A percentile compares a stretch with the other conserved stretches of the same genome.
Evolutionary conservation across 1,284 basidiomycete species (phyloP).

Genomic region (Rhodotorula sp.): DNA sequence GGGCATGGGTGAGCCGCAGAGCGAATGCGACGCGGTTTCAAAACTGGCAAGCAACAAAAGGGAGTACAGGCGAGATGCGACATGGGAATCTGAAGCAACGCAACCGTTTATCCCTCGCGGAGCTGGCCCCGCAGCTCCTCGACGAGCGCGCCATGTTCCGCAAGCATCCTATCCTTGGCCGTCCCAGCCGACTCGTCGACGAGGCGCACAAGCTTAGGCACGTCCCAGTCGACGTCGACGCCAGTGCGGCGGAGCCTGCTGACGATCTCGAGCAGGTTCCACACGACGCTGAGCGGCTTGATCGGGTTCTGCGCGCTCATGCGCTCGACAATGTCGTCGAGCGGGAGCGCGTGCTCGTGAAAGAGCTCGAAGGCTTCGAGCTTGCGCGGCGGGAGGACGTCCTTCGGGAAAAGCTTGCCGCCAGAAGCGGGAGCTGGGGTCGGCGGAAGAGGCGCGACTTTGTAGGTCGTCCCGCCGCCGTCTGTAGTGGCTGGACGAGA

Average conservation of each 20-base stretch:
- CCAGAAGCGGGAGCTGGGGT: background rate
- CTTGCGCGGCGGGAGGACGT: constrained; percentile 17
- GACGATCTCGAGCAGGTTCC: constrained; percentile 18
- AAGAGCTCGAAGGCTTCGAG: constrained; percentile 27
- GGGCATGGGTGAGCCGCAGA: background rate
- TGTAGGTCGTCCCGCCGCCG: background rate
- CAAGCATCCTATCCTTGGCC: background rate
- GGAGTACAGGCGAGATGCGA: background rate
- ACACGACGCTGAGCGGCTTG: constrained; percentile 20
- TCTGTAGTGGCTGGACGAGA: background rate
- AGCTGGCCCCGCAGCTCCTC: background rate
- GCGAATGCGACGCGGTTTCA: background rate
- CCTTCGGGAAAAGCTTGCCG: background rate
- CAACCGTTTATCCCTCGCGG: background rate
- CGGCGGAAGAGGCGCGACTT: background rate
- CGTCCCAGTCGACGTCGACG: constrained; percentile 12
- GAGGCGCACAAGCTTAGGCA: background rate
- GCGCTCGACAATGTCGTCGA: background rate
- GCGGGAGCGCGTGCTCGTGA: constrained; percentile 7
- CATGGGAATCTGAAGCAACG: too few relatives aligned
- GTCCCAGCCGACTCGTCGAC: background rate
- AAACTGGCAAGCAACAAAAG: background rate
- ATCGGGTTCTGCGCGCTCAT: constrained; percentile 23
- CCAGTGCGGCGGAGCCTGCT: background rate
- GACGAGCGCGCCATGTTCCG: constrained; percentile 11